Conservation (phyloP, 768 basidiomycete genomes). For the Clitopilus passeckerianus region DNA sequence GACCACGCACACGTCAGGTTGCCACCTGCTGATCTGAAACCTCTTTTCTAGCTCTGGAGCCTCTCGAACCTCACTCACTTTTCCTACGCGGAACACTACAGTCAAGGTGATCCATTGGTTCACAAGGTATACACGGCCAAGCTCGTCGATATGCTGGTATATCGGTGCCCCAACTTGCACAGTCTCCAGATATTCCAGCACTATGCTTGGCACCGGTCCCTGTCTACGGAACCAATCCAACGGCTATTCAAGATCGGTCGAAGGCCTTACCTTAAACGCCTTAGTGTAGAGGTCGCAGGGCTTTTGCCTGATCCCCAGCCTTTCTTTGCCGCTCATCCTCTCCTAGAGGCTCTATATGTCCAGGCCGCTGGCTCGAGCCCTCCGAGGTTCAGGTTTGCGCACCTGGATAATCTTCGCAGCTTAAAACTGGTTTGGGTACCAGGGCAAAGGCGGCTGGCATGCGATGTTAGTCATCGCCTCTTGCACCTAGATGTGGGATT, state of each 20-base stretch:
- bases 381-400: not conserved
- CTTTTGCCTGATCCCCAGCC: not conserved
- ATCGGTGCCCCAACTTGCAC: not conserved
- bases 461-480: too few relatives aligned
- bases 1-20: too few relatives aligned
- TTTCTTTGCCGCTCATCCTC: not conserved
- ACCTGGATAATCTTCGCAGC: not conserved
- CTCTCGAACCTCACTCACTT: constrained; percentile 1
- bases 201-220: not conserved
- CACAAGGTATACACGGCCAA: not conserved
- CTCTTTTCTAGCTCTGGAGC: not conserved
- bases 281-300: not conserved
- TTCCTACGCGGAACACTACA: not conserved
- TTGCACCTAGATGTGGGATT: too few relatives aligned
- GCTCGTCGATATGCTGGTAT: not conserved
- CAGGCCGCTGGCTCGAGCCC: too few relatives aligned
- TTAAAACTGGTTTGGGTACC: too few relatives aligned
- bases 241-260: not conserved
- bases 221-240: not conserved
- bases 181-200: not conserved
- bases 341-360: not conserved
- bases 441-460: too few relatives aligned
- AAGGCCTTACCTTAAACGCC: not conserved
- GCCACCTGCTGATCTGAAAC: too few relatives aligned
- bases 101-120: not conserved